Conservation (phyloP, 192 early-diverging fungal genomes). For the Entrophospora sp. region DNA sequence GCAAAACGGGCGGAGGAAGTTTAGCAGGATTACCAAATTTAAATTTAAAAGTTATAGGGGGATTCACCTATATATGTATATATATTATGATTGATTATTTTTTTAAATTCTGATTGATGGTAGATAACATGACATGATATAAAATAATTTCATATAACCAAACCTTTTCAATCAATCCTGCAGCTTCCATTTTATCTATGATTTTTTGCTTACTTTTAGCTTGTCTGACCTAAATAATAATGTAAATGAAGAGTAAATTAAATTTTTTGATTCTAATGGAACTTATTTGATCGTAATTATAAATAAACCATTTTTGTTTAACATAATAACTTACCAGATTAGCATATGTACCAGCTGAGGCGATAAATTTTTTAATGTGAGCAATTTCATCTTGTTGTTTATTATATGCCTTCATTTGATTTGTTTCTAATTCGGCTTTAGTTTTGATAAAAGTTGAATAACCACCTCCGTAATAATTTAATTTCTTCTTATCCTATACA, state of each 20-base stretch:
- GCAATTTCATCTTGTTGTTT: constrained; percentile 99
- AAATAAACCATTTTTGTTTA: no score
- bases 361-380: constrained; percentile 98
- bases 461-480: constrained; percentile 95
- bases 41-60: constrained; percentile 73
- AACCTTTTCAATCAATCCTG: constrained; percentile 94
- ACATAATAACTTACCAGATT: constrained; percentile 89
- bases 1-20: constrained; percentile 91
- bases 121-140: neutral
- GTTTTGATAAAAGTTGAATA: constrained; percentile 95
- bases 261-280: no score
- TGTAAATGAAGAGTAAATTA: neutral
- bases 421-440: constrained; percentile 88
- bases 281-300: no score
- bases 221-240: constrained; percentile 49
- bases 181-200: constrained; percentile 99
- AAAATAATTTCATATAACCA: constrained; percentile 10
- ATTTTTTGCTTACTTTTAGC: constrained; percentile 99
- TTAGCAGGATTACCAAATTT: constrained; percentile 77
- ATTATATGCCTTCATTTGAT: constrained; percentile 98
- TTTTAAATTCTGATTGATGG: no score
- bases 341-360: constrained; percentile 97
- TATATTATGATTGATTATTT: neutral
- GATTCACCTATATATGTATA: neutral
- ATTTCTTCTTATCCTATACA: constrained; percentile 56